These are phyloP conservation scores for Plantago elongata DNA, from an alignment of 257 asterid species.

Conservation along the genomic window DNA sequence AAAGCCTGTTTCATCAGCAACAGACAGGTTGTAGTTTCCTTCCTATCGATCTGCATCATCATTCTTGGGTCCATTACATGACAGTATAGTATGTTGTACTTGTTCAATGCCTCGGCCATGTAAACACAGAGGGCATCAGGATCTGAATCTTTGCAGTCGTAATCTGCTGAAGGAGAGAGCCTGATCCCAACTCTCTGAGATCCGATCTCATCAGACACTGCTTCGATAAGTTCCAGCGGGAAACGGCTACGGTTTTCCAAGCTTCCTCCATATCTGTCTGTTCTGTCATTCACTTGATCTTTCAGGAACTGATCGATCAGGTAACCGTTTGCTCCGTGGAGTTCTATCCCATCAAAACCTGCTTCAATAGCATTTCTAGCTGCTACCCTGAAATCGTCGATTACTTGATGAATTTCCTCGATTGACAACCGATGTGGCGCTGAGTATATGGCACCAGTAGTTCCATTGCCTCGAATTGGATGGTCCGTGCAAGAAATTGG, in stretches of 20 bases:
- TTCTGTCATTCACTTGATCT: constrained; percentile 20
- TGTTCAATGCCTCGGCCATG: constrained; percentile 33
- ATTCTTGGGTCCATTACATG: constrained; percentile 37
- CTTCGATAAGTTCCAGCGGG: constrained; percentile 13
- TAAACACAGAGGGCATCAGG: constrained; percentile 30
- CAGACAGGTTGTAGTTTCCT: constrained; percentile 7
- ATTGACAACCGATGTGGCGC: constrained; percentile 32
- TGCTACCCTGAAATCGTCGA: constrained; percentile 37
- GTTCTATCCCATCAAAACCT: constrained; percentile 25
- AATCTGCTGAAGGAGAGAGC: constrained; percentile 20
- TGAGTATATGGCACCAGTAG: constrained; percentile 18
- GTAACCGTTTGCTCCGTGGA: constrained; percentile 20
- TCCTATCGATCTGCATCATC: constrained; percentile 16
- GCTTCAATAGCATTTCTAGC: constrained; percentile 46
- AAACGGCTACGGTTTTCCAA: constrained; percentile 17
- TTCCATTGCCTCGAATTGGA: constrained; percentile 20
- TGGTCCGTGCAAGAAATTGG: constrained; percentile 37
- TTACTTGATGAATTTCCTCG: constrained; percentile 33
- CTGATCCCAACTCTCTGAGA: constrained; percentile 15
- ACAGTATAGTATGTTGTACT: constrained; percentile 25
- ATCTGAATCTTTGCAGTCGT: constrained; percentile 27
- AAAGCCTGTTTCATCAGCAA: constrained; percentile 32
- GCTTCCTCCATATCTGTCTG: constrained; percentile 22
- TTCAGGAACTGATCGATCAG: constrained; percentile 21
- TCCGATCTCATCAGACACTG: constrained; percentile 17